These are phyloP conservation scores for Coemansia sp. DNA, from an alignment of 192 early-diverging fungal genomes.

Conservation along the genomic window DNA sequence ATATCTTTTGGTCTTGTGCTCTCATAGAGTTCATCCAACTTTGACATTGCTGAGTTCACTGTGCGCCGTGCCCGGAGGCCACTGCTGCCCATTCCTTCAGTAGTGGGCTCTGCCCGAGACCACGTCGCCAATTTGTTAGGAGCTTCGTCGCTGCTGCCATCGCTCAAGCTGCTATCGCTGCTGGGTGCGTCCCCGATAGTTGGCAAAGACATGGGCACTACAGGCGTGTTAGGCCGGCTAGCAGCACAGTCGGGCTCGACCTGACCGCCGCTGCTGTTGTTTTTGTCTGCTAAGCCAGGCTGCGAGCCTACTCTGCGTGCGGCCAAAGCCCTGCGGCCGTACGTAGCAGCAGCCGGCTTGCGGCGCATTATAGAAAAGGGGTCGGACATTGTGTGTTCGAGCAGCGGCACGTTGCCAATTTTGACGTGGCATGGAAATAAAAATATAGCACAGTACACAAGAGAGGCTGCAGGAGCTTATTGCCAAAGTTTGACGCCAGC, in stretches of 20 bases:
- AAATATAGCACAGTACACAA: neutral
- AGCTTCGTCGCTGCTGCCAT: neutral
- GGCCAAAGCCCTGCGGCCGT: conserved; percentile 41
- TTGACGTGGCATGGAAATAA: neutral
- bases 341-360: conserved; percentile 34
- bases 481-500: neutral
- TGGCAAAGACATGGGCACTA: neutral
- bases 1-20: conserved; percentile 5
- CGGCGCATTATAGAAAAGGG: conserved; percentile 45
- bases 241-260: neutral
- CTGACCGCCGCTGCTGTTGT: neutral
- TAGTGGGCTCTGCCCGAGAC: no score
- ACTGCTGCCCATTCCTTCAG: no score
- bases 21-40: conserved; percentile 30
- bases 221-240: neutral
- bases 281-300: neutral
- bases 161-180: neutral
- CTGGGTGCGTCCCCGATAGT: neutral
- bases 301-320: conserved; percentile 30
- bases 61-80: conserved; percentile 13
- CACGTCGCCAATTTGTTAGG: conserved; percentile 2
- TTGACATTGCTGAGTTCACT: conserved; percentile 27
- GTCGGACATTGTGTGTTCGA: conserved; percentile 22
- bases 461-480: no score
- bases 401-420: neutral